Evolutionary conservation across 164 flowering plant species (phyloP).

Genomic region (Macadamia integrifolia): DNA sequence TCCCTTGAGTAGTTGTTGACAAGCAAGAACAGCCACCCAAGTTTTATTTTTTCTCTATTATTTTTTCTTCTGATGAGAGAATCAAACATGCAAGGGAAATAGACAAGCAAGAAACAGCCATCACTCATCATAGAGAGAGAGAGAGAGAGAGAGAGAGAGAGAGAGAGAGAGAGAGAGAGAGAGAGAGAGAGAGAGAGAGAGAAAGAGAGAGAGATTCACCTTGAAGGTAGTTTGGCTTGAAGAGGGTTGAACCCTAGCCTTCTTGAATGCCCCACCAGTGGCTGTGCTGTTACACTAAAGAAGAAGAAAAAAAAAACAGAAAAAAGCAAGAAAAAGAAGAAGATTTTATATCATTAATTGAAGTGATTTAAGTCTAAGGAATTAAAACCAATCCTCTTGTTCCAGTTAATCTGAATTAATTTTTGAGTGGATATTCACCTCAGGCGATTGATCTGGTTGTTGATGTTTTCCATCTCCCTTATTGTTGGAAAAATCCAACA

Average conservation of each 20-base stretch:
- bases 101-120: too few relatives aligned
- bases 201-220: conserved; percentile 24
- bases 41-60: too few relatives aligned
- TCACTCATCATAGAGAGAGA: too few relatives aligned
- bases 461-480: conserved; percentile 31
- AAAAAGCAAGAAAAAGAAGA: neutral
- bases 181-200: neutral
- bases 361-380: too few relatives aligned
- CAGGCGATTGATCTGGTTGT: conserved; percentile 54
- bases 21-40: too few relatives aligned
- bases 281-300: conserved; percentile 54
- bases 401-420: too few relatives aligned
- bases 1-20: too few relatives aligned
- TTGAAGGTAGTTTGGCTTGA: conserved; percentile 59
- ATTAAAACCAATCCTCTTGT: too few relatives aligned
- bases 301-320: neutral
- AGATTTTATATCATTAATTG: too few relatives aligned
- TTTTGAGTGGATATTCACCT: conserved; percentile 29
- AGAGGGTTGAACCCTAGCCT: conserved; percentile 73
- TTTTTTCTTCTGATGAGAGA: too few relatives aligned
- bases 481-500: conserved; percentile 60
- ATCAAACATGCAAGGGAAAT: neutral
- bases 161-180: conserved; percentile 7
- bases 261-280: conserved; percentile 64
- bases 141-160: conserved; percentile 7